These are phyloP conservation scores for Sicyos baderoa DNA, from an alignment of 306 rosid genomes.

Conservation along the genomic window DNA sequence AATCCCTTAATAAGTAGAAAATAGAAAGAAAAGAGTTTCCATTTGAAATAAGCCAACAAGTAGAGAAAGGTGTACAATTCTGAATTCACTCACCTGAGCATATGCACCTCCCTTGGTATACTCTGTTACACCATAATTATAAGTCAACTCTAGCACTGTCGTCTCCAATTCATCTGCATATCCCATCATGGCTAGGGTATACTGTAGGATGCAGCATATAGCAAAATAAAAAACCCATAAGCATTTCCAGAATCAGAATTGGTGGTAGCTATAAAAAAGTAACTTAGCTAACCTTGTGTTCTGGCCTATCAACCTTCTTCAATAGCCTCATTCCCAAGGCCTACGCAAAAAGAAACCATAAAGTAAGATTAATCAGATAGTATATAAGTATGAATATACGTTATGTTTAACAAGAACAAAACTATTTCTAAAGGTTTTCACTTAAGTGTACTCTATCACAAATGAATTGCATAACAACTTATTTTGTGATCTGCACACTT, in stretches of 20 bases:
- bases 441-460: neutral
- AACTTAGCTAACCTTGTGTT: conserved; percentile 50
- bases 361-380: neutral
- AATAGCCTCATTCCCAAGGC: conserved; percentile 72
- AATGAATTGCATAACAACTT: neutral
- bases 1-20: conserved; percentile 3
- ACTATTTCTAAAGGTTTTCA: neutral
- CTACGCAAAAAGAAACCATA: conserved; percentile 35
- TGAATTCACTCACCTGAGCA: conserved; percentile 54
- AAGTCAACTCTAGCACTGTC: conserved; percentile 81
- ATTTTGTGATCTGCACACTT: neutral
- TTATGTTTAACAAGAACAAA: neutral
- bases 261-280: neutral
- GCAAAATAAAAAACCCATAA: conserved; percentile 12
- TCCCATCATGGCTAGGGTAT: conserved; percentile 71
- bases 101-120: conserved; percentile 91
- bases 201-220: conserved; percentile 39
- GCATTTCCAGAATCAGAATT: neutral
- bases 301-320: conserved; percentile 70
- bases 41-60: neutral
- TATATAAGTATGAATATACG: neutral
- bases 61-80: neutral
- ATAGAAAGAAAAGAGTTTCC: neutral
- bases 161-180: conserved; percentile 82
- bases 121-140: conserved; percentile 85